phyloP scores from a whole-genome alignment of 129 eudicot genomes.

The Flaveria brownii region DNA sequence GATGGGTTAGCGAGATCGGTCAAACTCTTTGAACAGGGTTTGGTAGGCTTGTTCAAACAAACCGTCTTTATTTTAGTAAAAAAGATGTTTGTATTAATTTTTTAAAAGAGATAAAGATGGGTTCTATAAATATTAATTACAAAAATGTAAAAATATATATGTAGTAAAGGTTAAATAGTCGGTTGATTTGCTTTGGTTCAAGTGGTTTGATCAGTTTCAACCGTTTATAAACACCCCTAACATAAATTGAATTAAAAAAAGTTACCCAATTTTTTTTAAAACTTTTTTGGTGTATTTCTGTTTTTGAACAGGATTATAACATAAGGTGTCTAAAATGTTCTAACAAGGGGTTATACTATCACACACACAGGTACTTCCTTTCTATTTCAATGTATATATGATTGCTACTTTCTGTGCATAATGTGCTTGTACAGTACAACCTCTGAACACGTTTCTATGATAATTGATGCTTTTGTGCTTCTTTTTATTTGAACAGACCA shows the following conservation, averaged over 20 bases:
- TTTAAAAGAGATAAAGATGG: too few relatives aligned
- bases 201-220: too few relatives aligned
- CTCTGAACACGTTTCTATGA: background rate
- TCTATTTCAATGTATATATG: too few relatives aligned
- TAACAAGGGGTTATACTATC: slow-evolving; percentile 46
- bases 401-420: background rate
- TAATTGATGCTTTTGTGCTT: background rate
- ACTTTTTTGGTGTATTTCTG: background rate
- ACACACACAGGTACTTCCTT: slow-evolving; percentile 46
- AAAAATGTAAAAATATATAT: too few relatives aligned
- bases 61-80: too few relatives aligned
- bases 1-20: too few relatives aligned
- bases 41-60: too few relatives aligned
- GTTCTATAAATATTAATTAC: too few relatives aligned
- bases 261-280: background rate
- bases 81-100: too few relatives aligned
- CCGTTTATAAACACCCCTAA: background rate
- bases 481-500: slow-evolving; percentile 44
- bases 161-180: too few relatives aligned
- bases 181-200: too few relatives aligned
- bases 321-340: slow-evolving; percentile 50
- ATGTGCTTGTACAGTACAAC: slow-evolving; percentile 18
- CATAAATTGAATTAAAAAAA: background rate
- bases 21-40: too few relatives aligned
- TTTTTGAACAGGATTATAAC: slow-evolving; percentile 44